Percentiles rank a stretch among this genome's conserved stretches.
phyloP scores from a whole-genome alignment of 805 yeast genomes.

The Scheffersomyces amazonensis region DNA sequence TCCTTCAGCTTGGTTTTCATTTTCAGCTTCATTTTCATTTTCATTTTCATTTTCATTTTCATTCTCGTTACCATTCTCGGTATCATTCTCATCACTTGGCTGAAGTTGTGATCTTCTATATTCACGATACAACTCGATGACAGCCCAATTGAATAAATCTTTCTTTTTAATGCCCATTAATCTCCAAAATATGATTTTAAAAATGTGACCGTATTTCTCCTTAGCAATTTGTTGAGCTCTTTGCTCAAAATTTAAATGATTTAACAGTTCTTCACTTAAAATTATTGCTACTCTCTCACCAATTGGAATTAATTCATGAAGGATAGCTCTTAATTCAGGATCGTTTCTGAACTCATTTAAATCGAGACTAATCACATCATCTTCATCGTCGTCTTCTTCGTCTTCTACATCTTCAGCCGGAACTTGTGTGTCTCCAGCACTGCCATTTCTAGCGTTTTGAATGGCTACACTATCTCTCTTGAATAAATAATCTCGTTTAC shows the following conservation, averaged over 20 bases:
- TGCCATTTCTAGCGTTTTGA: slow-evolving; percentile 1
- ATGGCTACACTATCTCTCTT: slow-evolving; percentile 7
- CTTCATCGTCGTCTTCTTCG: slow-evolving; percentile 14
- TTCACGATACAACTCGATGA: slow-evolving; percentile 18
- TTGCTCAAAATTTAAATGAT: slow-evolving; percentile 41
- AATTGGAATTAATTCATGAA: slow-evolving; percentile 39
- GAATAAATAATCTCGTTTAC: slow-evolving; percentile 60
- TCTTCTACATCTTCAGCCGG: slow-evolving; percentile 10
- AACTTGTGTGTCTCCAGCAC: slow-evolving; percentile 5
- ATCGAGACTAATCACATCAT: slow-evolving; percentile 16
- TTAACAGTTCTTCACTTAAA: slow-evolving; percentile 27
- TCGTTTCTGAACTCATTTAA: slow-evolving; percentile 34
- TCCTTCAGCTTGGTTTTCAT: slow-evolving; percentile 1
- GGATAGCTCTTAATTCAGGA: slow-evolving; percentile 33
- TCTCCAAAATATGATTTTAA: slow-evolving; percentile 47
- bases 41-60: too few species aligned
- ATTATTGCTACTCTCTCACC: slow-evolving; percentile 42
- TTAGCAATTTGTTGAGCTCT: slow-evolving; percentile 40
- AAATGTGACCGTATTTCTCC: slow-evolving; percentile 24
- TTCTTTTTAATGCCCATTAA: slow-evolving; percentile 51
- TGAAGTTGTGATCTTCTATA: slow-evolving; percentile 8
- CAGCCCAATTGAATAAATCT: slow-evolving; percentile 53
- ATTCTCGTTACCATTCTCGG: not conserved
- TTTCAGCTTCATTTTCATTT: not conserved
- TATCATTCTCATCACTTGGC: not conserved